Evolutionary conservation across 805 yeast genomes (phyloP).

Genomic region (Komagataella ulmi): DNA sequence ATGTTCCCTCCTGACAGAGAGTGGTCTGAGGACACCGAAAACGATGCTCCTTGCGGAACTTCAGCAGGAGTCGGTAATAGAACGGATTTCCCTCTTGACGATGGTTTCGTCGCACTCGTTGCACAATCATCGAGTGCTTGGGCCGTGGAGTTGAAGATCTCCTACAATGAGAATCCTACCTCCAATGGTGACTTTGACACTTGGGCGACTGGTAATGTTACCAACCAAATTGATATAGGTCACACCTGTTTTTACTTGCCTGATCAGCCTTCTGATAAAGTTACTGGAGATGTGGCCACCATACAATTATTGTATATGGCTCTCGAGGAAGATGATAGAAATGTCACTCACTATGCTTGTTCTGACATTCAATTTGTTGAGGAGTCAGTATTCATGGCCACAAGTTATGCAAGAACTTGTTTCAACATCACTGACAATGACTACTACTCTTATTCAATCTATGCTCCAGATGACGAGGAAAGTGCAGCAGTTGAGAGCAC

Average conservation of each 20-base stretch:
- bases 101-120: conserved; percentile 31
- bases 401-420: conserved; percentile 21
- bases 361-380: conserved; percentile 30
- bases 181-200: conserved; percentile 25
- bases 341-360: conserved; percentile 31
- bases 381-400: conserved; percentile 21
- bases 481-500: not conserved
- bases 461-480: conserved; percentile 3
- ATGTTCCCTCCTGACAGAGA: conserved; percentile 28
- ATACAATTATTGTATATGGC: conserved; percentile 33
- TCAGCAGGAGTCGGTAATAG: conserved; percentile 21
- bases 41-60: conserved; percentile 33
- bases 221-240: conserved; percentile 26
- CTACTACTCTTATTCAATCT: conserved; percentile 19
- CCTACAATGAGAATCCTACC: conserved; percentile 25
- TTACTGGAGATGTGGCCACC: conserved; percentile 27
- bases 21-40: conserved; percentile 31
- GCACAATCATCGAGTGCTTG: conserved; percentile 26
- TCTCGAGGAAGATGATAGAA: conserved; percentile 17
- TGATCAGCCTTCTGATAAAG: conserved; percentile 22
- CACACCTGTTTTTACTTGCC: conserved; percentile 33
- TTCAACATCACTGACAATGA: conserved; percentile 27
- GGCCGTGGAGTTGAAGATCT: conserved; percentile 24
- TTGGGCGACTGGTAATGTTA: conserved; percentile 23
- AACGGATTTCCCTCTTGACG: conserved; percentile 30